Evolutionary conservation across 2,329 filamentous ascomycete genomes (phyloP).

Genomic region (Diaporthe velutina): DNA sequence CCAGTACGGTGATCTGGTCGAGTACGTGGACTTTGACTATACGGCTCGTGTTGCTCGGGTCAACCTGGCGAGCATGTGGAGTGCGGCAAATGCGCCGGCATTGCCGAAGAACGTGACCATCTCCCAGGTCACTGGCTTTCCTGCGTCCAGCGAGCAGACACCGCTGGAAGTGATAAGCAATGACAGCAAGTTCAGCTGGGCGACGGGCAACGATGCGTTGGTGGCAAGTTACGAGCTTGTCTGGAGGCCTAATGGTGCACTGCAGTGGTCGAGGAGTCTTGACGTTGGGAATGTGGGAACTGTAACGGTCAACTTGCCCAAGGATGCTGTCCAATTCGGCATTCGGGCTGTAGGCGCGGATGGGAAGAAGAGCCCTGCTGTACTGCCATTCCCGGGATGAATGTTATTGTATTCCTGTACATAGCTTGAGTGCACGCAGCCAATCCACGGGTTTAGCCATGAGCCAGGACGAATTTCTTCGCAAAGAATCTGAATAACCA

Average conservation of each 20-base stretch:
- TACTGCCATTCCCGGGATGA: constrained; percentile 39
- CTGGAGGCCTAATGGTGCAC: constrained; percentile 64
- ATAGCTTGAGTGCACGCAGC: not conserved
- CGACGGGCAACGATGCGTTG: constrained; percentile 47
- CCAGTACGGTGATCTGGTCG: constrained; percentile 67
- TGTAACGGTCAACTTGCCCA: constrained; percentile 62
- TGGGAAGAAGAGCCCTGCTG: constrained; percentile 58
- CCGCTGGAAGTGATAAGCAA: constrained; percentile 57
- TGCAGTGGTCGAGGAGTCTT: constrained; percentile 62
- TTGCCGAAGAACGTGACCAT: constrained; percentile 60
- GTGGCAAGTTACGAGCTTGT: constrained; percentile 67
- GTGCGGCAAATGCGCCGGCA: constrained; percentile 64
- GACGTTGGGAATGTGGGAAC: constrained; percentile 61
- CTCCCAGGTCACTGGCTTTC: constrained; percentile 32
- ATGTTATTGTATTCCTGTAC: not conserved
- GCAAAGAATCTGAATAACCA: constrained; percentile 27
- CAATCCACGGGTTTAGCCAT: not conserved
- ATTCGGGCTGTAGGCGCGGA: constrained; percentile 63
- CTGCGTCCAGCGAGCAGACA: constrained; percentile 50
- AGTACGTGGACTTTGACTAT: constrained; percentile 70
- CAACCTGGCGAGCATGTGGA: constrained; percentile 67
- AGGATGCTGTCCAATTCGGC: constrained; percentile 71
- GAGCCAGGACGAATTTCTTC: not conserved
- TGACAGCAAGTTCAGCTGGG: constrained; percentile 64
- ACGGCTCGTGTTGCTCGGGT: constrained; percentile 66